Conservation (phyloP, 2,329 filamentous ascomycete genomes). For the Metarhizium rileyi region DNA sequence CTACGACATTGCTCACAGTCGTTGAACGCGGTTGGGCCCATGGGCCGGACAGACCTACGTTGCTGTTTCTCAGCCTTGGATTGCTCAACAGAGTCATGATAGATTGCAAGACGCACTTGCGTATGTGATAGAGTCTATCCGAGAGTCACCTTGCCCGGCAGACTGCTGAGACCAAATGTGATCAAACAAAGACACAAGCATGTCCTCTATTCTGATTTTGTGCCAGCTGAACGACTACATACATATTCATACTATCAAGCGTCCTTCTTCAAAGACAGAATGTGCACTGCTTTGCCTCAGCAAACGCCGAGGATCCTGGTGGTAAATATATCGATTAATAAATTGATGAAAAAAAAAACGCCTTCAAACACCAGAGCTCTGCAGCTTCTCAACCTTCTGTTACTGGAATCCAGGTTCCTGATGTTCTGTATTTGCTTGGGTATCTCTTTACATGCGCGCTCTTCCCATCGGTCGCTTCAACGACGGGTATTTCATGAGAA, state of each 20-base stretch:
- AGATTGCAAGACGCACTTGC: too few species aligned
- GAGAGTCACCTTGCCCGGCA: too few species aligned
- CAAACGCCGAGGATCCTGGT: not conserved
- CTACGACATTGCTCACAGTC: too few species aligned
- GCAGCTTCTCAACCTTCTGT: slow-evolving; percentile 3
- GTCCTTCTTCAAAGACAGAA: not conserved
- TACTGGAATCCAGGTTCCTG: not conserved
- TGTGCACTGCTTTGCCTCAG: not conserved
- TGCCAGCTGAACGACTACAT: not conserved
- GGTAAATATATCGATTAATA: too few species aligned
- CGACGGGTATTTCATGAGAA: slow-evolving; percentile 6
- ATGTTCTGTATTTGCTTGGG: slow-evolving; percentile 5
- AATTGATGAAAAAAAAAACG: slow-evolving; percentile 1
- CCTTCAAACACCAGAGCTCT: slow-evolving; percentile 7
- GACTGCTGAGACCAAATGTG: too few species aligned
- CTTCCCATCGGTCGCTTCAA: slow-evolving; percentile 1
- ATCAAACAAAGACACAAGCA: not conserved
- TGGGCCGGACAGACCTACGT: too few species aligned
- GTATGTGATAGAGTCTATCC: too few species aligned
- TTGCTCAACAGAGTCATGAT: too few species aligned
- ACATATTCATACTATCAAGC: not conserved
- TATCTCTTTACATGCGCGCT: slow-evolving; percentile 8
- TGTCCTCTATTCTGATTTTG: not conserved
- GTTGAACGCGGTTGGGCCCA: too few species aligned
- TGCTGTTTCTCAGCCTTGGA: too few species aligned